phyloP scores from a whole-genome alignment of 352 stramenopile species.

The Bremia lactucae region DNA sequence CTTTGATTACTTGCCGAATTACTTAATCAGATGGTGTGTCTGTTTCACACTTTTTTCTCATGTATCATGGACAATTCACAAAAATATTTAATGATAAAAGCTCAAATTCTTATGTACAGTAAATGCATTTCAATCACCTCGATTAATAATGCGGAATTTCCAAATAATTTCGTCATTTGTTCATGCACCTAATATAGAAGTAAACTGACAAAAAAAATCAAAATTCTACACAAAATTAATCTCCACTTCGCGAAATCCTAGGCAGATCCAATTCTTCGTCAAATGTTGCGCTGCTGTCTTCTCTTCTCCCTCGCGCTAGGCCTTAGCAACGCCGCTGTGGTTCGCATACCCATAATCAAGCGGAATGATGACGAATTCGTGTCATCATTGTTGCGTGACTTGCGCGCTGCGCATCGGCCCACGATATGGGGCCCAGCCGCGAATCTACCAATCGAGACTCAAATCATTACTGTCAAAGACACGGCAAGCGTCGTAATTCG shows the following conservation, averaged over 20 bases:
- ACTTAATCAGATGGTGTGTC: too few relatives aligned
- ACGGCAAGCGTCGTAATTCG: constrained; percentile 66
- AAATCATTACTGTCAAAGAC: constrained; percentile 1
- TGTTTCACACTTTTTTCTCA: too few relatives aligned
- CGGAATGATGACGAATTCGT: constrained; percentile 53
- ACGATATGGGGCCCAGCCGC: constrained; percentile 35
- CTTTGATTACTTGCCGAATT: too few relatives aligned
- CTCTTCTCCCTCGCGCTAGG: constrained; percentile 11
- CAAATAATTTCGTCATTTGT: too few relatives aligned
- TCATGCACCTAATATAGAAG: too few relatives aligned
- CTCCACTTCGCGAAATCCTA: neutral
- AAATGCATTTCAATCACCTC: too few relatives aligned
- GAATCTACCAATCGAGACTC: neutral
- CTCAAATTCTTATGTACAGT: too few relatives aligned
- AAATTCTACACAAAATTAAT: too few relatives aligned
- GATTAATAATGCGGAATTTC: too few relatives aligned
- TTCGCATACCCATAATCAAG: constrained; percentile 68
- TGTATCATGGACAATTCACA: too few relatives aligned
- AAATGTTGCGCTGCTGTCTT: constrained; percentile 14
- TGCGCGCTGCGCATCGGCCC: constrained; percentile 27
- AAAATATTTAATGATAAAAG: too few relatives aligned
- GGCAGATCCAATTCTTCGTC: neutral
- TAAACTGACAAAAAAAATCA: neutral
- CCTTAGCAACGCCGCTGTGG: constrained; percentile 18
- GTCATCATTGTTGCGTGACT: constrained; percentile 36